Evolutionary conservation across 208 protist species (phyloP).

Genomic region (Porcisia hertigi): DNA sequence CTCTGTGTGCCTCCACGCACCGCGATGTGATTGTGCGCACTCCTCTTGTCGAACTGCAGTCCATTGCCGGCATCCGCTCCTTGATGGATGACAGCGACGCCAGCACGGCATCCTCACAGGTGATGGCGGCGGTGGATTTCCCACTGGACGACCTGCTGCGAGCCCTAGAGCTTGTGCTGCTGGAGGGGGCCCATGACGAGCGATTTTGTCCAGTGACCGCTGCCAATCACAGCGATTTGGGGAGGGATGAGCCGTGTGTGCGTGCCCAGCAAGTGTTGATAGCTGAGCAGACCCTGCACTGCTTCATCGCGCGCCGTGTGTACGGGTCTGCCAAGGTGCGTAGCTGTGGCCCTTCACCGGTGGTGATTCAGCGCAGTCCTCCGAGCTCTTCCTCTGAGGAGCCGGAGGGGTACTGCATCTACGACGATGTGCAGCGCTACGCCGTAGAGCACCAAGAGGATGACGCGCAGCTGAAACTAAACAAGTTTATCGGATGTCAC

Average conservation of each 20-base stretch:
- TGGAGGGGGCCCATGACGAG: conserved; percentile 37
- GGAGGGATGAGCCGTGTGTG: background rate
- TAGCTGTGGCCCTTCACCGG: conserved; percentile 50
- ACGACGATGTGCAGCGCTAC: conserved; percentile 77
- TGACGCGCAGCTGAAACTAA: conserved; percentile 43
- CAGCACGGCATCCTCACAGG: background rate
- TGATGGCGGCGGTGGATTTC: conserved; percentile 18
- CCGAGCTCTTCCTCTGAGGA: conserved; percentile 66
- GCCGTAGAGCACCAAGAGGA: conserved; percentile 45
- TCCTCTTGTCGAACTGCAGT: conserved; percentile 20
- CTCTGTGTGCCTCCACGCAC: conserved; percentile 1
- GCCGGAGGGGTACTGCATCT: conserved; percentile 73
- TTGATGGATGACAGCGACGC: background rate
- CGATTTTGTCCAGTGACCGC: conserved; percentile 19
- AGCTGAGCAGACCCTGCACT: conserved; percentile 60
- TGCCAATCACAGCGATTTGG: background rate
- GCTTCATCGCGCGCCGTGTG: conserved; percentile 72
- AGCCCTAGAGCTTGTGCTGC: conserved; percentile 45
- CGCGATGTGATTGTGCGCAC: conserved; percentile 31
- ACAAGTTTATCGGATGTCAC: conserved; percentile 75
- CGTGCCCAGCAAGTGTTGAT: conserved; percentile 10
- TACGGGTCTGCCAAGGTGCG: conserved; percentile 42
- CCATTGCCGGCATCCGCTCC: conserved; percentile 20
- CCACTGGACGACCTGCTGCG: conserved; percentile 39
- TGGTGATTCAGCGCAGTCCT: conserved; percentile 44